Base-by-base conservation (phyloP, 1,284 basidiomycete genomes). In the Cutaneotrichosporon mucoides region DNA sequence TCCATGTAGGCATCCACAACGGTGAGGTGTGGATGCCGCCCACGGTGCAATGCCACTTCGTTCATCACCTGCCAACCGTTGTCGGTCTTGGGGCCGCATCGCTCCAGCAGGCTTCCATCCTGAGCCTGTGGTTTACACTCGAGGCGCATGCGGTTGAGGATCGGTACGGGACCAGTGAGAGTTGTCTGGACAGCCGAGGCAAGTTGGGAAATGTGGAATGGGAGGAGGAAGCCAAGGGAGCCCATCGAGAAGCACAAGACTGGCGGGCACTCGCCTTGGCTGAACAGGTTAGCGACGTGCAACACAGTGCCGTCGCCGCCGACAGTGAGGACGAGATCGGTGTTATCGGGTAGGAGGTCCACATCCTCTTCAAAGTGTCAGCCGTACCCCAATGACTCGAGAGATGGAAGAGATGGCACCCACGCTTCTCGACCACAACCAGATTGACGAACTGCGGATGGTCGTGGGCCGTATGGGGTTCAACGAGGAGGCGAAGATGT, bases 211-310 rank as follows among this genome's bases (percentile, higher is more conserved):
- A 76, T 73, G 53, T 76, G 89, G 77, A 96, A 97, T 0, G 95
- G 94, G 15, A 98, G 82, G 13, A 98, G 79, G 76, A 98, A 98
- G 1, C 94, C 94, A 0, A 98, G 81, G 1, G 91, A 94, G 6
- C 94, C 95, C 89, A 97, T 92, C 0, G 90, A 93, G 78, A 98
- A 96, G 72, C 91, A 94, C 41, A 98, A 80, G 0, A 98, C 93
- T 0, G 95, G 94, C 2, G 94, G 94, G 11, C 96, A 93, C 24
- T 90, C 88, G 37, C 88, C 89, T 7, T 68, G 59, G 68, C 88
- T 89, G 76, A 98, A 98, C 6, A 98, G 80, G 33, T 91, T 92
- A 4, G 93, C 94, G 0, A 92, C 92, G 72, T 96, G 93, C 4
- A 98, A 82, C 52, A 98, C 94, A 2, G 95, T 97, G 2, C 94